phyloP scores from a whole-genome alignment of 106 monocot genomes.

The Dioscorea alata region DNA sequence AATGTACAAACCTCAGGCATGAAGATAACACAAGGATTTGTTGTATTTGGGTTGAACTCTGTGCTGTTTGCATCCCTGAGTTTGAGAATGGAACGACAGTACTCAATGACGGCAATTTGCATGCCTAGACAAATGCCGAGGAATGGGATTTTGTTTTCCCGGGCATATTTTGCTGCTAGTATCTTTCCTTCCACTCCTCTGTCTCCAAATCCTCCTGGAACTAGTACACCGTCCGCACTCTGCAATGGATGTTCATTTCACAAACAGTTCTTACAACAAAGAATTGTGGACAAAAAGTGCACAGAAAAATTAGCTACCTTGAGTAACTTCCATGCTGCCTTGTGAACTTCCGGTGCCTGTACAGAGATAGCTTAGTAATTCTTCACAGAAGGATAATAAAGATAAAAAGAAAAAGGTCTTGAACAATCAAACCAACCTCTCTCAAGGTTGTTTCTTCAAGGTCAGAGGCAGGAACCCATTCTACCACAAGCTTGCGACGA shows the following conservation, averaged over 20 bases:
- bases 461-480: constrained; percentile 70
- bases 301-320: constrained; percentile 35
- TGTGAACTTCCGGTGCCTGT: constrained; percentile 56
- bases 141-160: constrained; percentile 69
- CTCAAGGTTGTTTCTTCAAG: constrained; percentile 51
- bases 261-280: too few species aligned
- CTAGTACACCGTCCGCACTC: constrained; percentile 85
- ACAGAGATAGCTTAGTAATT: constrained; percentile 5
- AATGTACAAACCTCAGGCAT: constrained; percentile 77
- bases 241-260: constrained; percentile 9
- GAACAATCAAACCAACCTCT: constrained; percentile 30
- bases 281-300: not conserved
- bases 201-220: constrained; percentile 97
- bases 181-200: constrained; percentile 93
- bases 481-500: constrained; percentile 53
- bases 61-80: constrained; percentile 85
- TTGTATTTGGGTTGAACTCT: constrained; percentile 73
- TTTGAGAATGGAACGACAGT: constrained; percentile 68
- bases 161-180: constrained; percentile 84
- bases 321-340: constrained; percentile 79
- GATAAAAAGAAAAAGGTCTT: not conserved
- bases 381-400: not conserved
- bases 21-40: constrained; percentile 74
- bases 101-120: constrained; percentile 95
- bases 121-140: constrained; percentile 92